Evolutionary conservation across 2,329 filamentous ascomycete genomes (phyloP).

Genomic region (Triangularia setosa): DNA sequence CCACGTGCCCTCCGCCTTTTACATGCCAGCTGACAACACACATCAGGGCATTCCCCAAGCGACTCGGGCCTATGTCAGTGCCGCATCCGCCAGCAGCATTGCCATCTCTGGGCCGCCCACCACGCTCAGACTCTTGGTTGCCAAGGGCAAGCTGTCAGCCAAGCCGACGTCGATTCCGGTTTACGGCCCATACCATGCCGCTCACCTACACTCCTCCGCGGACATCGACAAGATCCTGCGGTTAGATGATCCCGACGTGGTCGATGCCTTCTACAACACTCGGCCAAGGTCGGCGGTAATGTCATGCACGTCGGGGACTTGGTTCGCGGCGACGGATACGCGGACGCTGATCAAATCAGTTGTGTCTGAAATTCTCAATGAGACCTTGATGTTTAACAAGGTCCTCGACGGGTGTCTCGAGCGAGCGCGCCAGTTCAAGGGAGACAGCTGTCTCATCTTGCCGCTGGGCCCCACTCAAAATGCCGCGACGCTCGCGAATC

Average conservation of each 20-base stretch:
- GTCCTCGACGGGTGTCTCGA: constrained; percentile 46
- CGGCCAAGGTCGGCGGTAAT: constrained; percentile 47
- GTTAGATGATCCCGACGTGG: constrained; percentile 38
- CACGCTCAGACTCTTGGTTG: constrained; percentile 43
- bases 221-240: constrained; percentile 45
- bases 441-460: constrained; percentile 42
- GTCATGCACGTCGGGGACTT: constrained; percentile 46
- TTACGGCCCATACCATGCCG: constrained; percentile 54
- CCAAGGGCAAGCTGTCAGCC: constrained; percentile 37
- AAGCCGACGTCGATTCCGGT: constrained; percentile 49
- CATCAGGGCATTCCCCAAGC: constrained; percentile 41
- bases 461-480: constrained; percentile 50
- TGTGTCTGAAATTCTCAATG: constrained; percentile 47
- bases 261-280: constrained; percentile 38
- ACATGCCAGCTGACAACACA: neutral
- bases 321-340: constrained; percentile 39
- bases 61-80: constrained; percentile 51
- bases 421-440: constrained; percentile 38
- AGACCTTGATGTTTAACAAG: constrained; percentile 46
- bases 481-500: constrained; percentile 42
- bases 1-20: neutral
- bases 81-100: constrained; percentile 44
- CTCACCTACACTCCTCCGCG: constrained; percentile 45
- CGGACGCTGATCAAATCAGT: constrained; percentile 40
- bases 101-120: constrained; percentile 53